Evolutionary conservation across 2,329 filamentous ascomycete species (phyloP), one percentile per base, ranked within the genome.

Genomic region (Phaeosphaeriaceae sp.): DNA sequence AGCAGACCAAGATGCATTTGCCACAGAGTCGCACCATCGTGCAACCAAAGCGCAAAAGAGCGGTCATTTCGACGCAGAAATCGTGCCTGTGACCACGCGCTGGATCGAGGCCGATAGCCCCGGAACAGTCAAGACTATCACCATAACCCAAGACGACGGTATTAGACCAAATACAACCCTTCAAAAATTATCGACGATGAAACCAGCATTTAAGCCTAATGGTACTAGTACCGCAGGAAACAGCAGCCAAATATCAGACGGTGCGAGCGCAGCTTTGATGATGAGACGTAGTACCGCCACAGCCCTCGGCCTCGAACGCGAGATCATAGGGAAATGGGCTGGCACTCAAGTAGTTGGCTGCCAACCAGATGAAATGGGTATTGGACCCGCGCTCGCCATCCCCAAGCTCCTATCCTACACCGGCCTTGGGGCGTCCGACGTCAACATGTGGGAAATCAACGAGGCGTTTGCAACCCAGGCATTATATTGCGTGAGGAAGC

Each of bases 371-470:
- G 92, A 96, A 81, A 97, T 97, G 93, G 92, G 93, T 32, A 81
- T 97, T 49, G 92, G 93, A 0, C 92, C 93, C 0, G 90, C 91
- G 0, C 68, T 96, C 21, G 92, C 90, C 0, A 93, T 97, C 43
- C 92, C 92, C 6, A 89, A 87, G 70, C 79, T 96, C 16, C 79
- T 97, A n/a, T 72, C 78, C 15, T 83, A 84, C 52, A 83, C 87
- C 1, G 90, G 87, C 0, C 71, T 97, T 12, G 68, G 76, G 35
- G 86, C 78, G 11, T 78, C 80, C 2, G 90, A 97, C 49, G 84
- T 97, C 0, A 83, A 87, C 29, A 79, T 94, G 8, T 97, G 92
- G 92, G 92, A 97, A 79, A 88, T 97, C 74, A 97, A 97, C 73
- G 92, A 97, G 82, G 84, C 84, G 12, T 87, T 87, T 69, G 84